Evolutionary conservation across 228 moss, liverwort and hornwort genomes (phyloP), one percentile per base, ranked within the genome.

Genomic region (Sphagnum fallax): DNA sequence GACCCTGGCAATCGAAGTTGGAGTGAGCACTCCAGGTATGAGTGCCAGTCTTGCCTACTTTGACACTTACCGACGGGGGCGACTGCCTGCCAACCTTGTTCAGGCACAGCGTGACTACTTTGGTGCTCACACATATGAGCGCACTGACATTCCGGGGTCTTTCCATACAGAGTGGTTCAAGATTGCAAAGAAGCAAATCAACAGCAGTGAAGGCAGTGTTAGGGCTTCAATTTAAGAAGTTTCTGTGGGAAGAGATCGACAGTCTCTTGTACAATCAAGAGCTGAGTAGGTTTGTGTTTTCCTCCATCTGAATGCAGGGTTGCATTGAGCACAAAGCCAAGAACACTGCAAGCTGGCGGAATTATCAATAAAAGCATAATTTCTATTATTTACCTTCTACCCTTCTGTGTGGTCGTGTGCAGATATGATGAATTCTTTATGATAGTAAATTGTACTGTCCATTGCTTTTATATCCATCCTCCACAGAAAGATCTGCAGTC

Each of bases 81-180:
- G 95, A 0, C 87, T 92, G 60, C 95, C 95, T 49, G 95, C 95
- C 8, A 95, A 95, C 70, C 85, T 95, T 50, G 90, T 90, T n/a
- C 95, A 95, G 72, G 83, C 95, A 16, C 95, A 95, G 76, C 90
- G 92, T n/a, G 95, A 95, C 64, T 95, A 95, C 65, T 95, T 95
- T 14, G 95, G 95, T 67, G 88, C 95, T 49, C 95, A 95, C 77
- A 95, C 95, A 0, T 95, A 95, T 50, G 92, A 95, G 63, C 83
- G 95, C 55, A 72, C 57, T 32, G 95, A 95, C 65, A 73, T 87
- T 72, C 79, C 70, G 51, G 87, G 79, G 5, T 76, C 87, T 4
- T 95, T 18, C 77, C 95, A 95, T 69, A 92, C 95, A 13, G 92
- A 95, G 73, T 95, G 95, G 95, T 92, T 87, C 80, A 95, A 95